Conservation (phyloP, 2,329 filamentous ascomycete genomes). For the Beauveria varroae region DNA sequence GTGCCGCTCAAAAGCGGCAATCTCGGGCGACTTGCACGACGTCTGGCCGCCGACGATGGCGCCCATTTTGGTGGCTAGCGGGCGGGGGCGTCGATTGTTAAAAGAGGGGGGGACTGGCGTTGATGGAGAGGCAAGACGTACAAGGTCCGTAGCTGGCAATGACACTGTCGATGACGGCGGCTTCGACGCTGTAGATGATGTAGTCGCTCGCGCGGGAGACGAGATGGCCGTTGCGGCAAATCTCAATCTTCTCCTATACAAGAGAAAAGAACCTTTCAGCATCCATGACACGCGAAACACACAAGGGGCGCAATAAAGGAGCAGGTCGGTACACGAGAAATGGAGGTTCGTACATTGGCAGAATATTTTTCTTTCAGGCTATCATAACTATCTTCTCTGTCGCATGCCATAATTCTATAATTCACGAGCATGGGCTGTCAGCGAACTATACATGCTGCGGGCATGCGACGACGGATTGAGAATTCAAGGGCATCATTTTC, state of each 20-base stretch:
- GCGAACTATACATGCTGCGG: slow-evolving; percentile 1
- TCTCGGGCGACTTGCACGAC: slow-evolving; percentile 95
- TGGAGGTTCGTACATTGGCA: slow-evolving; percentile 62
- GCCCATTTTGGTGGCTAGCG: slow-evolving; percentile 79
- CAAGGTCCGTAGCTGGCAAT: slow-evolving; percentile 87
- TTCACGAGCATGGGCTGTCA: background rate
- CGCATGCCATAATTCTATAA: slow-evolving; percentile 85
- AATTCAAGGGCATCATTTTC: slow-evolving; percentile 12
- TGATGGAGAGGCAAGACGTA: slow-evolving; percentile 37
- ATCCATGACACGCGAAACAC: slow-evolving; percentile 21
- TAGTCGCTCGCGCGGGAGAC: slow-evolving; percentile 96
- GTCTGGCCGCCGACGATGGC: slow-evolving; percentile 97
- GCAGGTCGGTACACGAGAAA: slow-evolving; percentile 14
- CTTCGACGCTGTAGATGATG: slow-evolving; percentile 98
- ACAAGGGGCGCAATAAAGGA: slow-evolving; percentile 12
- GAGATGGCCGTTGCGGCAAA: slow-evolving; percentile 88
- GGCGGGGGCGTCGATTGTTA: background rate
- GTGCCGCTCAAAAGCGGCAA: slow-evolving; percentile 83
- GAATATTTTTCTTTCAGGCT: slow-evolving; percentile 72
- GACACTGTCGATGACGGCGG: slow-evolving; percentile 78
- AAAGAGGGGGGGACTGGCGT: slow-evolving; percentile 7
- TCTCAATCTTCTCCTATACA: slow-evolving; percentile 64
- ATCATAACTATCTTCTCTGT: slow-evolving; percentile 83
- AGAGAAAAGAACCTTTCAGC: slow-evolving; percentile 48
- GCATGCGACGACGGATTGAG: slow-evolving; percentile 6